Base-by-base conservation (phyloP, 2,329 filamentous ascomycete species). In the Pestalotiopsis sp. region DNA sequence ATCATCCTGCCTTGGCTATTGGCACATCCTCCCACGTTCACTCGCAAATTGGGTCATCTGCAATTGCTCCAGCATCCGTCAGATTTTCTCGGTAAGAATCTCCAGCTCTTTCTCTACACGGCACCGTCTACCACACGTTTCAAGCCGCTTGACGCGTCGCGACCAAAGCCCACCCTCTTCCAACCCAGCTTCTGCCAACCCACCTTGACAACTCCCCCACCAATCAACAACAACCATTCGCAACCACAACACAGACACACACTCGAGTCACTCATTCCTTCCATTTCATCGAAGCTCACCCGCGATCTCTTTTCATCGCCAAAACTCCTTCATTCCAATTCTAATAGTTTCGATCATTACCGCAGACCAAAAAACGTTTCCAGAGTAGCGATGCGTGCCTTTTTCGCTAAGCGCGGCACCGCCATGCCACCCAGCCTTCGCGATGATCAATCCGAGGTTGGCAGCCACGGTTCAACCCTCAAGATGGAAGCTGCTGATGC, bases 371-470 rank as follows among this genome's bases (percentile, higher is more conserved):
- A 17, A 59, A 59, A 13, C 20, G 38, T 20, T 7, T 31, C 13
- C 59, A 57, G 11, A 56, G 57, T 49, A 41, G 49, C 40, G 40
- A 67, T 67, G 59, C 59, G 58, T 62, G 65, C 52, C 31, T 67
- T 62, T 58, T 67, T 67, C 36, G 66, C 66, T 12, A 63, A 67
- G 57, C 66, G 59, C 17, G 66, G 59, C 59, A 67, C 41, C 40
- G 31, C 59, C 20, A 67, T 67, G 66, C 66, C 57, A 12, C 59
- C 57, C n/a, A 62, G 20, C 59, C 23, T 63, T 23, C 57, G 59
- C 41, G 41, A 63, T 17, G 59, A 63, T 56, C 40, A 9, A 6
- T 67, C 66, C 38, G 66, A 66, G 31, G 36, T 20, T 58, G 61
- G 12, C 58, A 67, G 66, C 59, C 12, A 63, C 14, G 66, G 5